phyloP scores from a whole-genome alignment of 371 early-diverging fungal genomes.

The Rhizomucor miehei region DNA sequence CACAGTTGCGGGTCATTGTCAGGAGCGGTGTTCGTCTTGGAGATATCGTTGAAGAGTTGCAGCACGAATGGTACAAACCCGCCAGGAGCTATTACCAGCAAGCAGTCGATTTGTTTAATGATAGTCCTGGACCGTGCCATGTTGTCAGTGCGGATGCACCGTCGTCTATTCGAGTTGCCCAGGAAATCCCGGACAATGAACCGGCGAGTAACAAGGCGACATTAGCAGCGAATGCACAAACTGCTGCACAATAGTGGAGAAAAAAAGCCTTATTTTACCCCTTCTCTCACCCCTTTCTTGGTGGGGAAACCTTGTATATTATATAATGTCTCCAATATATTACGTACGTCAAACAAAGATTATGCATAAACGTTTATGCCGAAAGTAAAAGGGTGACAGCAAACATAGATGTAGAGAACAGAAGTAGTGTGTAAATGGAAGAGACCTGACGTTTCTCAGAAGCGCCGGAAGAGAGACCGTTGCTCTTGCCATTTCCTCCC shows the following conservation, averaged over 20 bases:
- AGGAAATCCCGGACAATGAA: background rate
- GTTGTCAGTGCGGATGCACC: constrained; percentile 39
- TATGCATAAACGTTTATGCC: too few relatives aligned
- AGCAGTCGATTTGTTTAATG: constrained; percentile 28
- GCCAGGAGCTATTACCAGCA: constrained; percentile 29
- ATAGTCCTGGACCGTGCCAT: constrained; percentile 34
- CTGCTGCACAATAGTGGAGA: too few relatives aligned
- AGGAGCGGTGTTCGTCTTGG: constrained; percentile 27
- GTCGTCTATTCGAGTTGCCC: constrained; percentile 13
- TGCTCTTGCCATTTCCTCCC: too few relatives aligned
- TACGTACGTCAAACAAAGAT: too few relatives aligned
- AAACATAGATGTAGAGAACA: too few relatives aligned
- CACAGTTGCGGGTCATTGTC: constrained; percentile 28
- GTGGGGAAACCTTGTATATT: too few relatives aligned
- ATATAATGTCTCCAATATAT: too few relatives aligned
- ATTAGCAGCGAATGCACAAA: too few relatives aligned
- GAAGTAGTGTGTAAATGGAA: too few relatives aligned
- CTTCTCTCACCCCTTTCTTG: background rate
- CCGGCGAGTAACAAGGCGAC: background rate
- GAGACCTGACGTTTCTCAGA: too few relatives aligned
- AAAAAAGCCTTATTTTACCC: background rate
- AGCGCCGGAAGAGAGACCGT: too few relatives aligned
- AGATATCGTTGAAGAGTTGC: constrained; percentile 33
- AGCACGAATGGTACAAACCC: constrained; percentile 38
- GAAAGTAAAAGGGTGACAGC: too few relatives aligned